Conservation (phyloP, 371 early-diverging fungal species). For the Apophysomyces variabilis region DNA sequence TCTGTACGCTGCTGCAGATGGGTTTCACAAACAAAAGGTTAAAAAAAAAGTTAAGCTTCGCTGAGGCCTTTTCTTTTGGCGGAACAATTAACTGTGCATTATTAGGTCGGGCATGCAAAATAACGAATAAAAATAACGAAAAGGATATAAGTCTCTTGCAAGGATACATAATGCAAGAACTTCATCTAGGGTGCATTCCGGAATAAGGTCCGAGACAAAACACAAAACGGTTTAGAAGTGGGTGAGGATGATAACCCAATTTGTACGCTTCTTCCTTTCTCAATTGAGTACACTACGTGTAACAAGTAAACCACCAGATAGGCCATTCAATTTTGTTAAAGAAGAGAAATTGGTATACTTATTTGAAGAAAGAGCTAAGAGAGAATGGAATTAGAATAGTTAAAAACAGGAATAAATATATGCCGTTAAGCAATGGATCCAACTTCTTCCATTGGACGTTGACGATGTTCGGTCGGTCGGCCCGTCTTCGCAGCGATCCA, state of each 20-base stretch:
- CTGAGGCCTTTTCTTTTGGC: too few species aligned
- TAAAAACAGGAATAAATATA: neutral
- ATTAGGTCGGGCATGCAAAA: conserved; percentile 4
- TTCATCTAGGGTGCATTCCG: too few species aligned
- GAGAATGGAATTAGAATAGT: neutral
- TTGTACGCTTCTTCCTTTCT: neutral
- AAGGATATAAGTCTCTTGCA: too few species aligned
- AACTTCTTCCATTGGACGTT: conserved; percentile 5
- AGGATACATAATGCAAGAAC: too few species aligned
- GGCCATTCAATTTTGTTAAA: neutral
- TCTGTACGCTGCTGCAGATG: neutral
- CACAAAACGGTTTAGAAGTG: too few species aligned
- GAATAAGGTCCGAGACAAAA: too few species aligned
- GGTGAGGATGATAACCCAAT: too few species aligned
- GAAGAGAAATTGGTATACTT: neutral
- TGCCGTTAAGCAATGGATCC: neutral
- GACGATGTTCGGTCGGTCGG: conserved; percentile 1
- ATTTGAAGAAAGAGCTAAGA: neutral
- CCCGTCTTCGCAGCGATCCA: conserved; percentile 29
- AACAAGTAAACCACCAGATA: neutral
- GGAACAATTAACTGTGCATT: neutral
- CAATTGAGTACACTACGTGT: neutral
- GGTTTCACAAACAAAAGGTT: too few species aligned
- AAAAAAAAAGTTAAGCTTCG: too few species aligned
- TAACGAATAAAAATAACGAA: neutral